Percentiles rank a stretch among this genome's conserved stretches.
phyloP scores from a whole-genome alignment of 768 basidiomycete genomes.

The Leccinum boreale region DNA sequence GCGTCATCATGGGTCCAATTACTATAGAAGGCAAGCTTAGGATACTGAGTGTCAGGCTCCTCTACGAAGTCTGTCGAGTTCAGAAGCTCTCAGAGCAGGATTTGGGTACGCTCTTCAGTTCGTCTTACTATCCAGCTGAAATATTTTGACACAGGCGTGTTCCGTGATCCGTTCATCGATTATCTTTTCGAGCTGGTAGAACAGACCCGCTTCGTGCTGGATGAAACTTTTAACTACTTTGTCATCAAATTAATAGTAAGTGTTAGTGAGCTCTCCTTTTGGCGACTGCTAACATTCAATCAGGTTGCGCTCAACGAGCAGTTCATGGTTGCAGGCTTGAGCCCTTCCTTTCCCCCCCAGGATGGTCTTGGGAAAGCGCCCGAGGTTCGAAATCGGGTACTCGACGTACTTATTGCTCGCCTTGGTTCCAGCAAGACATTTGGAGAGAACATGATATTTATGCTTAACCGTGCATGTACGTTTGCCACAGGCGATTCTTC shows the following conservation, averaged over 20 bases:
- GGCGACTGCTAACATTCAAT: constrained; percentile 6
- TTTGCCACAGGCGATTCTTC: constrained; percentile 10
- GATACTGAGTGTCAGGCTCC: constrained; percentile 62
- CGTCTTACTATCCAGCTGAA: constrained; percentile 8
- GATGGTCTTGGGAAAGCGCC: constrained; percentile 27
- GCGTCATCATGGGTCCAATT: constrained; percentile 43
- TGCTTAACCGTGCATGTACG: constrained; percentile 93
- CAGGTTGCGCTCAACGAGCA: constrained; percentile 95
- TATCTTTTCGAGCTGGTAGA: constrained; percentile 92
- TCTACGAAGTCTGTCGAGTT: constrained; percentile 93
- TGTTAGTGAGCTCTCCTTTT: constrained; percentile 2
- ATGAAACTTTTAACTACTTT: constrained; percentile 93
- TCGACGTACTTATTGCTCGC: constrained; percentile 81
- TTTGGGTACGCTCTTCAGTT: constrained; percentile 54
- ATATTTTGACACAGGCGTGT: constrained; percentile 51
- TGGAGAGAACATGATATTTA: constrained; percentile 98
- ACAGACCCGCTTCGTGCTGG: constrained; percentile 79
- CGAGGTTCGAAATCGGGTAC: constrained; percentile 69
- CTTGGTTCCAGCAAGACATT: constrained; percentile 89
- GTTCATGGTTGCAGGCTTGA: constrained; percentile 89
- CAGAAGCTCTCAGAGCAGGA: constrained; percentile 79
- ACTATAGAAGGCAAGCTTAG: constrained; percentile 85
- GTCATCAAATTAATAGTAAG: constrained; percentile 91
- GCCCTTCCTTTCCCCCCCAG: constrained; percentile 21
- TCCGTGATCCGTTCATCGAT: constrained; percentile 82